Base-by-base conservation (phyloP, 495 filamentous ascomycete genomes). In the Penicillium paradoxum region DNA sequence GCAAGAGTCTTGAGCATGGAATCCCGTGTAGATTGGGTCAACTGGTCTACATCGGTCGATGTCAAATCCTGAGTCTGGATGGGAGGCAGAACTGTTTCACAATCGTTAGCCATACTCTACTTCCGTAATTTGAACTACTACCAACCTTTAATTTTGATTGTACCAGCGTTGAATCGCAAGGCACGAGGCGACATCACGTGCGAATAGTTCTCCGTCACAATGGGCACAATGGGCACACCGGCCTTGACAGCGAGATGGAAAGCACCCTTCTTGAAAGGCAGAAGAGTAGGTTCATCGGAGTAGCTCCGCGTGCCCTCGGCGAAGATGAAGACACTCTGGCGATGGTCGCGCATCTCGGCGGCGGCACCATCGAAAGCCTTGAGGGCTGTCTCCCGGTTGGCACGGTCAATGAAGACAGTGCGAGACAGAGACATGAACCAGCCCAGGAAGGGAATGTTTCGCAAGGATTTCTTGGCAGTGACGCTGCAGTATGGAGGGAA, bases 181-280 rank as follows among this genome's bases (percentile, higher is more conserved):
- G 74, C 73, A 68, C 85, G 82, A 56, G 88, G 70, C 56, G 85
- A 87, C 56, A 97, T 68, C 21, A 99, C 66, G 60, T 96, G 83
- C 25, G 81, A 83, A 66, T 98, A 98, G 73, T 95, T 97, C 62
- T 79, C 75, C 8, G 82, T 80, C 18, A 97, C 88, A 18, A 96
- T 75, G 0, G 92, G 92, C 33, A 99, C 85, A 62, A 97, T 88
- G 17, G 90, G 90, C 24, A 96, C 92, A 63, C 89, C 86, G 0
- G 92, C 95, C 74, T 97, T 87, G 6, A 99, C 83, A 18, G 93
- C 93, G 10, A 98, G 75, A 67, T 97, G 93, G 72, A 97, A 99
- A 33, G 93, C 93, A 53, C 93, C 93, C 75, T 97, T 97, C 75
- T 99, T 98, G 75, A 97, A 99, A 6, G 88, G 83, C 49, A 97